Conservation (phyloP, 2,329 filamentous ascomycete species). For the Trichoderma endophyticum region DNA sequence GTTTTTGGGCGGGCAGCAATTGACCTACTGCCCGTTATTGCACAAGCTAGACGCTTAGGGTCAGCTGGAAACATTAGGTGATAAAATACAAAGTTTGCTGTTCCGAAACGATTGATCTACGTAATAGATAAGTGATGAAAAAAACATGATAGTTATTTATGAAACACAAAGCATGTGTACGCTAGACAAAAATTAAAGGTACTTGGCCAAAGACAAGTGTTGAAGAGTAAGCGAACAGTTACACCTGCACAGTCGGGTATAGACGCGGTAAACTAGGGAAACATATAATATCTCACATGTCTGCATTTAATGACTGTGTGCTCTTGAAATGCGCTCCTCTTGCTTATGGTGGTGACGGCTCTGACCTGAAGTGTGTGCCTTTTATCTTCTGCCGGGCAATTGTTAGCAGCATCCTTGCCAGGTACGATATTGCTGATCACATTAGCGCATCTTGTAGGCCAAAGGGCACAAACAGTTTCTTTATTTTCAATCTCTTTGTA, state of each 20-base stretch:
- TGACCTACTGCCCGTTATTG: background rate
- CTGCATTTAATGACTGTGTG: no score
- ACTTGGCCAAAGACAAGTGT: background rate
- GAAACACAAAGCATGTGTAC: background rate
- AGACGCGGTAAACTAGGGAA: no score
- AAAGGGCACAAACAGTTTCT: background rate
- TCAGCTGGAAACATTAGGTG: background rate
- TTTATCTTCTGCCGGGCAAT: background rate
- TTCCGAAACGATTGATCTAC: background rate
- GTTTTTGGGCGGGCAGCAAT: conserved; percentile 27
- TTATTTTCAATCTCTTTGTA: background rate
- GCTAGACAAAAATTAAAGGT: background rate
- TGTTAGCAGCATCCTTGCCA: background rate
- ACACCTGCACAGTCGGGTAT: no score
- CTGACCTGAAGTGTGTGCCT: no score
- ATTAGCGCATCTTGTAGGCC: background rate
- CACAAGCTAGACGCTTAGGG: background rate
- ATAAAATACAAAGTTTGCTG: background rate
- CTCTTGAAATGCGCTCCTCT: no score
- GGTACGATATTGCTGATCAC: background rate
- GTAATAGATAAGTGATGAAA: background rate
- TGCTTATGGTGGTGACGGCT: no score
- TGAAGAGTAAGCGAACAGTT: no score
- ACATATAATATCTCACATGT: no score
- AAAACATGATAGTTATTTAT: background rate